Evolutionary conservation across 192 early-diverging fungal species (phyloP).

Genomic region (Podila clonocystis): DNA sequence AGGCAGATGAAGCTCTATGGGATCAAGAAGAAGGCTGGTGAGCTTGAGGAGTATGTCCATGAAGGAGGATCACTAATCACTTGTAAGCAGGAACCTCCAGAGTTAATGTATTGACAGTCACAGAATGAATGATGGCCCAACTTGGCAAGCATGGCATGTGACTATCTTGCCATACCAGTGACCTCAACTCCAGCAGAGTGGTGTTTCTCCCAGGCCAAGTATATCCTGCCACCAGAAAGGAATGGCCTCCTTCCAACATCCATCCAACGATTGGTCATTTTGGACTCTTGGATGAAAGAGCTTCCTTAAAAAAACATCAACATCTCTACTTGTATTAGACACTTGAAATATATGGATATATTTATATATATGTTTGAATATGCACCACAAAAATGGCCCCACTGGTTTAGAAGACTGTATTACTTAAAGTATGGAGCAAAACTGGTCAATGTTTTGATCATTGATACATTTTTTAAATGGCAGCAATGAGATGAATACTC

Average conservation of each 20-base stretch:
- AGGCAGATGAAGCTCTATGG: constrained; percentile 12
- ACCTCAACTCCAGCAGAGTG: constrained; percentile 20
- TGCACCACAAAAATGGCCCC: no score
- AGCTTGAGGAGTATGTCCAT: constrained; percentile 12
- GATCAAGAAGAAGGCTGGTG: constrained; percentile 10
- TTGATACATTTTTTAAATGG: no score
- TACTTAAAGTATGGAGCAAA: no score
- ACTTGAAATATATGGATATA: no score
- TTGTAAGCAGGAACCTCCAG: constrained; percentile 9
- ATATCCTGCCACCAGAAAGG: constrained; percentile 10
- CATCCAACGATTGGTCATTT: constrained; percentile 5
- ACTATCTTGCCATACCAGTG: constrained; percentile 23
- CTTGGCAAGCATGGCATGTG: constrained; percentile 9
- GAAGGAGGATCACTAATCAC: neutral
- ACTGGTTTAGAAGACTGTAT: no score
- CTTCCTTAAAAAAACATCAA: neutral
- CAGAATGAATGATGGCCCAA: constrained; percentile 19
- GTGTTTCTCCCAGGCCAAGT: constrained; percentile 26
- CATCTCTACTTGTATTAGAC: neutral
- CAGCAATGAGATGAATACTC: no score
- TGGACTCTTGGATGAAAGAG: constrained; percentile 16
- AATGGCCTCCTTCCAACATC: constrained; percentile 9
- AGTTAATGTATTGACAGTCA: constrained; percentile 10
- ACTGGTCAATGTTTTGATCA: no score
- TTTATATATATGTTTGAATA: no score